A percentile compares a stretch with the other conserved stretches of the same genome.
Evolutionary conservation across 805 yeast species (phyloP).

Genomic region (Metschnikowia gelsemii): DNA sequence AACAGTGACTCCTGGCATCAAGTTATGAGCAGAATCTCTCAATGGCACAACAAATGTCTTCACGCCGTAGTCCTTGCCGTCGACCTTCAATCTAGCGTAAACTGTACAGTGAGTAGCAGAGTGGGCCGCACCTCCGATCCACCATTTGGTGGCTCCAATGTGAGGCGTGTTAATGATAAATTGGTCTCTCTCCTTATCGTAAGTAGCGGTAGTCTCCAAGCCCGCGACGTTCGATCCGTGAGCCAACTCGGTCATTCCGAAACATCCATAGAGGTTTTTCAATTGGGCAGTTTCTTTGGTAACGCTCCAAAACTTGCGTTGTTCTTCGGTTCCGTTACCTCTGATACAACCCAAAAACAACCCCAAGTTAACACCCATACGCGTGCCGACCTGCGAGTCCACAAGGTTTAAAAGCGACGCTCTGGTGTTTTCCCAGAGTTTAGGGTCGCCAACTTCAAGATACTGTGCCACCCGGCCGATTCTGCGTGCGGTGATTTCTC

Average conservation of each 20-base stretch:
- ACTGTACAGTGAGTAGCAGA: constrained; percentile 23
- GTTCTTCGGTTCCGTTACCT: constrained; percentile 24
- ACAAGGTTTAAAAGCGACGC: constrained; percentile 15
- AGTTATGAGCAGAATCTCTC: constrained; percentile 21
- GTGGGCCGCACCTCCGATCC: constrained; percentile 27
- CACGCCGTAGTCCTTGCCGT: constrained; percentile 24
- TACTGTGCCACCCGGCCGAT: constrained; percentile 23
- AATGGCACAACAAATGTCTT: constrained; percentile 25
- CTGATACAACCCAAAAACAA: constrained; percentile 22
- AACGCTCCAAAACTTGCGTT: constrained; percentile 19
- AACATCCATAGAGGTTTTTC: constrained; percentile 22
- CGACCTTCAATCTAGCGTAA: constrained; percentile 23
- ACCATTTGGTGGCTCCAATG: constrained; percentile 27
- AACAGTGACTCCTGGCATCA: constrained; percentile 24
- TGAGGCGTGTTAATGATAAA: constrained; percentile 25
- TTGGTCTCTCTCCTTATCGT: constrained; percentile 21
- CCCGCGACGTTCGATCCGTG: constrained; percentile 26
- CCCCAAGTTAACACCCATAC: constrained; percentile 24
- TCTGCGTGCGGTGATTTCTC: constrained; percentile 20
- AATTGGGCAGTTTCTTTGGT: constrained; percentile 20
- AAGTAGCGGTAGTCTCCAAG: constrained; percentile 26
- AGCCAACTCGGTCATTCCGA: constrained; percentile 26
- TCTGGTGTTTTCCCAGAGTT: constrained; percentile 11
- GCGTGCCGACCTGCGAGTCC: constrained; percentile 23
- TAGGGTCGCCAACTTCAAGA: constrained; percentile 16